Conservation (phyloP, 257 asterid genomes). For the Buddleja alternifolia region DNA sequence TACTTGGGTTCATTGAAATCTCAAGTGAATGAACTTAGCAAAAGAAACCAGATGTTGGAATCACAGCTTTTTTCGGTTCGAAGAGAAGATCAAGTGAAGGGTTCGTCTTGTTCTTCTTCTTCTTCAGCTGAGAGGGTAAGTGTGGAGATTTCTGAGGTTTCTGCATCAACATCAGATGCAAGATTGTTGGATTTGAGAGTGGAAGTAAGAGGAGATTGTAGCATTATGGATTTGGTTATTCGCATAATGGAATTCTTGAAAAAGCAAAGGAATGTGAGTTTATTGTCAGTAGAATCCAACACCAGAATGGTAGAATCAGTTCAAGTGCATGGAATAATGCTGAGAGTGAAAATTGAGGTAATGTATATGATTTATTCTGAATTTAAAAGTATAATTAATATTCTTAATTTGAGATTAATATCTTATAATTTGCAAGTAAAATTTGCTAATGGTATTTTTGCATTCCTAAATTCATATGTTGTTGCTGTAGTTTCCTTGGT, state of each 20-base stretch:
- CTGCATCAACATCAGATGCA: constrained; percentile 49
- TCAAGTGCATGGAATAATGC: constrained; percentile 36
- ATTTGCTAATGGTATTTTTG: no score
- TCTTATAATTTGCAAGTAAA: no score
- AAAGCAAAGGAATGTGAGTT: constrained; percentile 33
- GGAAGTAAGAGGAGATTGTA: constrained; percentile 43
- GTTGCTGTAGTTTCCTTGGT: no score
- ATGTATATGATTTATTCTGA: constrained; percentile 4
- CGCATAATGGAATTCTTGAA: constrained; percentile 60
- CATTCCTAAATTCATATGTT: no score
- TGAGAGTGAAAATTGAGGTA: constrained; percentile 70
- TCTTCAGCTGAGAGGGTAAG: constrained; percentile 31
- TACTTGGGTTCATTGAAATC: constrained; percentile 55
- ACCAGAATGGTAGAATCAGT: constrained; percentile 43
- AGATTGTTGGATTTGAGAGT: constrained; percentile 65
- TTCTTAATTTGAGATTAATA: no score
- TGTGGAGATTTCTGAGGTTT: constrained; percentile 42
- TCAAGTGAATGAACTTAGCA: constrained; percentile 55
- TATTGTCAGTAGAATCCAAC: constrained; percentile 57
- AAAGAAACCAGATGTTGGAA: constrained; percentile 53
- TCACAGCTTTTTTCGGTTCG: constrained; percentile 21
- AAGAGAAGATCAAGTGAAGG: constrained; percentile 19
- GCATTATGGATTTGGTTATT: constrained; percentile 47
- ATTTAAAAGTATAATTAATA: background rate
- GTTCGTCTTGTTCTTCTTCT: constrained; percentile 19